phyloP scores from a whole-genome alignment of 2,329 filamentous ascomycete species.

The Neophaeococcomyces mojaviensis region DNA sequence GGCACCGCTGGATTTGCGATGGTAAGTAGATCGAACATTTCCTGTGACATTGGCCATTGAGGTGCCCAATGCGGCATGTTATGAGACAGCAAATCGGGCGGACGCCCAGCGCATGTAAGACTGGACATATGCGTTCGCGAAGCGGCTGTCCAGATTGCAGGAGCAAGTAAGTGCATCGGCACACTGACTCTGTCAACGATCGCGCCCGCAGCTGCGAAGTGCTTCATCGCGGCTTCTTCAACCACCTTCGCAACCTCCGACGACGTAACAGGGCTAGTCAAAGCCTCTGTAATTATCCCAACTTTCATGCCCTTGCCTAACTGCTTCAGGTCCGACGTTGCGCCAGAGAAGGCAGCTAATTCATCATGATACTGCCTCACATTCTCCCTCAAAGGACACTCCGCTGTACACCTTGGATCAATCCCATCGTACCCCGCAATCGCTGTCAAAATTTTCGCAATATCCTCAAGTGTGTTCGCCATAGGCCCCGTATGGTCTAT shows the following conservation, averaged over 20 bases:
- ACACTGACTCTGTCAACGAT: conserved; percentile 39
- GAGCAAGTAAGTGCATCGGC: conserved; percentile 41
- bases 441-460: conserved; percentile 36
- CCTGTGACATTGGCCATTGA: conserved; percentile 32
- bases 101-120: conserved; percentile 25
- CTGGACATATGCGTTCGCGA: conserved; percentile 29
- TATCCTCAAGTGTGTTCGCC: conserved; percentile 36
- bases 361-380: conserved; percentile 29
- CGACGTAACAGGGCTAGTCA: conserved; percentile 33
- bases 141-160: conserved; percentile 43
- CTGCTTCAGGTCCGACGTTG: conserved; percentile 8
- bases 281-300: conserved; percentile 41
- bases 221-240: conserved; percentile 29
- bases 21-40: conserved; percentile 39
- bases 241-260: conserved; percentile 33
- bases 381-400: conserved; percentile 29
- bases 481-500: conserved; percentile 43
- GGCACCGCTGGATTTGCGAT: conserved; percentile 39
- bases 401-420: conserved; percentile 37
- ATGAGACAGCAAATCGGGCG: conserved; percentile 28
- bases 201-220: conserved; percentile 37
- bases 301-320: conserved; percentile 37
- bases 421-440: conserved; percentile 45
- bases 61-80: conserved; percentile 26
- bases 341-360: conserved; percentile 16